These are phyloP conservation scores for Calonectria crousiana DNA, from an alignment of 2,329 filamentous ascomycete genomes.

Conservation along the genomic window DNA sequence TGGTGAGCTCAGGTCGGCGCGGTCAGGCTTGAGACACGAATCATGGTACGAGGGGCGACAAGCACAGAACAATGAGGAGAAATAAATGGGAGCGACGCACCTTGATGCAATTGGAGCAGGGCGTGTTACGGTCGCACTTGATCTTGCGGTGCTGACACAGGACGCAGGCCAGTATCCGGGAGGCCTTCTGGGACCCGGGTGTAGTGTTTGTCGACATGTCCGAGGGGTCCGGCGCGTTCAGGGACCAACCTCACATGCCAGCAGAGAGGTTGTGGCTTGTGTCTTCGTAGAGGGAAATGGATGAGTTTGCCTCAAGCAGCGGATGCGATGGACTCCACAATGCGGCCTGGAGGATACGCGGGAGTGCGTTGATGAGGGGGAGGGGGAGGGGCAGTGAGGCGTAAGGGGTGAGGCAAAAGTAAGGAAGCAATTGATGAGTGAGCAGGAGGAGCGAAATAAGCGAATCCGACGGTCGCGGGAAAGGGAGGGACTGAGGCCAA, in stretches of 20 bases:
- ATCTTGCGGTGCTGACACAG: conserved; percentile 73
- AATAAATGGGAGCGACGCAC: conserved; percentile 50
- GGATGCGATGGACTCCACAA: conserved; percentile 23
- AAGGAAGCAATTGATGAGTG: background rate
- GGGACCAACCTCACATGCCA: conserved; percentile 47
- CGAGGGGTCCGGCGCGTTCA: conserved; percentile 29
- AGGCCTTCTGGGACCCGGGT: conserved; percentile 52
- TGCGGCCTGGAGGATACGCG: conserved; percentile 10
- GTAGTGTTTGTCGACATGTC: conserved; percentile 49
- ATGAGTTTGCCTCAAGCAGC: background rate
- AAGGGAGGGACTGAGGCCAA: conserved; percentile 16
- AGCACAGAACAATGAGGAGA: background rate
- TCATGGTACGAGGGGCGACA: background rate
- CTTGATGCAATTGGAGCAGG: conserved; percentile 72
- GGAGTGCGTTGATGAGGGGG: conserved; percentile 16
- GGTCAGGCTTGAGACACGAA: background rate
- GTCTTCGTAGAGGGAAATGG: background rate
- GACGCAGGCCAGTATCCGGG: conserved; percentile 65
- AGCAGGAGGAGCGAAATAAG: conserved; percentile 12
- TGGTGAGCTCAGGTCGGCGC: conserved; percentile 1
- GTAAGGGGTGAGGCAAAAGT: conserved; percentile 12
- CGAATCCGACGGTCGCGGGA: background rate
- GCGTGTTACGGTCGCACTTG: conserved; percentile 70
- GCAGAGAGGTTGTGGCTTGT: conserved; percentile 14
- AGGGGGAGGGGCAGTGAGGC: conserved; percentile 24